phyloP scores from a whole-genome alignment of 169 alveolate genomes.

The Neospora caninum region DNA sequence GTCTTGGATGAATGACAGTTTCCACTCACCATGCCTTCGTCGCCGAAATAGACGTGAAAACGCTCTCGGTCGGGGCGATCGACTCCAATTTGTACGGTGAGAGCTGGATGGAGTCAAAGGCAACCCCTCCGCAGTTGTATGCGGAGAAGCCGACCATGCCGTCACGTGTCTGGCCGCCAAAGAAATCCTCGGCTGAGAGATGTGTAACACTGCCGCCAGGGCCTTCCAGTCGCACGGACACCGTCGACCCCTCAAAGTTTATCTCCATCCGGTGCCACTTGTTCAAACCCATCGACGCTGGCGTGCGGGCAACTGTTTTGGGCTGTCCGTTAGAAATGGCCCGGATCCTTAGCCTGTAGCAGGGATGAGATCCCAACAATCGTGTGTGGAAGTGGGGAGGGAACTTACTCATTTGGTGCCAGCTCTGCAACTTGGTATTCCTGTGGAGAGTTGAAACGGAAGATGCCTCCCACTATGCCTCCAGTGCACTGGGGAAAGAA shows the following conservation, averaged over 20 bases:
- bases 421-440: constrained; percentile 66
- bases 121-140: constrained; percentile 74
- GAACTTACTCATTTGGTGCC: constrained; percentile 47
- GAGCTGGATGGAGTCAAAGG: constrained; percentile 71
- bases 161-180: constrained; percentile 46
- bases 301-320: constrained; percentile 26
- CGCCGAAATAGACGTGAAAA: neutral
- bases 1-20: neutral
- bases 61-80: neutral
- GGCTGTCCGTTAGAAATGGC: constrained; percentile 31
- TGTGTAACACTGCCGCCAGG: constrained; percentile 39
- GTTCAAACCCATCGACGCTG: constrained; percentile 26
- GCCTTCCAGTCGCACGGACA: constrained; percentile 14
- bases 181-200: neutral
- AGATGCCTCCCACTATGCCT: constrained; percentile 72
- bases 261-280: constrained; percentile 71
- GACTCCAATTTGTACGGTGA: constrained; percentile 60
- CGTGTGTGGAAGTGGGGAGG: neutral
- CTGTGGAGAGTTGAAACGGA: constrained; percentile 63
- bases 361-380: neutral
- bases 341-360: constrained; percentile 47
- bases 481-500: constrained; percentile 74
- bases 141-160: constrained; percentile 76
- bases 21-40: constrained; percentile 18
- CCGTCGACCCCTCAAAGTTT: constrained; percentile 69